Conservation (phyloP, 2,329 filamentous ascomycete genomes). For the Xylariales sp. region DNA sequence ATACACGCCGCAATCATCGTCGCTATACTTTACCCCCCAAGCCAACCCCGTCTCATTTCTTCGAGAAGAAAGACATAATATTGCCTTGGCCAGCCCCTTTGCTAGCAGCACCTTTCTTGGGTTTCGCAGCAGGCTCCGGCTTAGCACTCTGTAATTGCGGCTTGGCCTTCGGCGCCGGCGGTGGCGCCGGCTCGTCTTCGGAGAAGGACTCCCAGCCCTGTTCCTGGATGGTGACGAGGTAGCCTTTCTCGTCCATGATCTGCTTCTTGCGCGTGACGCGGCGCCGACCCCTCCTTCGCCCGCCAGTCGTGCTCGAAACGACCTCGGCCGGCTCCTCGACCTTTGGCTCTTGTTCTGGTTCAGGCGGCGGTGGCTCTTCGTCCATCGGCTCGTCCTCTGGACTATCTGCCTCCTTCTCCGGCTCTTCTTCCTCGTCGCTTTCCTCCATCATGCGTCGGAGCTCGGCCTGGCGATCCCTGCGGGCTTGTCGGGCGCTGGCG, state of each 20-base stretch:
- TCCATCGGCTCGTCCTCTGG: constrained; percentile 47
- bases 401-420: constrained; percentile 40
- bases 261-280: constrained; percentile 51
- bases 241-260: constrained; percentile 51
- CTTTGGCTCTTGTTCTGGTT: constrained; percentile 41
- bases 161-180: constrained; percentile 42
- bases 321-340: constrained; percentile 47
- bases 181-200: constrained; percentile 47
- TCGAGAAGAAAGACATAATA: constrained; percentile 53
- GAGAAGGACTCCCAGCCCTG: constrained; percentile 52
- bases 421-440: constrained; percentile 48
- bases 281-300: constrained; percentile 48
- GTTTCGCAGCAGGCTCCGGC: constrained; percentile 42
- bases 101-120: constrained; percentile 46
- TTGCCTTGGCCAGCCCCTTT: constrained; percentile 46
- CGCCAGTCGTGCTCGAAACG: constrained; percentile 45
- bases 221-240: constrained; percentile 52
- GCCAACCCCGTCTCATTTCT: constrained; percentile 43
- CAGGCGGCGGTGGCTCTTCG: constrained; percentile 39
- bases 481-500: constrained; percentile 39
- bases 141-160: constrained; percentile 30
- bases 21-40: neutral
- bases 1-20: neutral
- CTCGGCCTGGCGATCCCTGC: constrained; percentile 47
- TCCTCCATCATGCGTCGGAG: constrained; percentile 52